Percentiles rank a stretch among this genome's conserved stretches.
These are phyloP conservation scores for Chenopodium berlandieri DNA, from an alignment of 148 eudicot genomes.

Conservation along the genomic window DNA sequence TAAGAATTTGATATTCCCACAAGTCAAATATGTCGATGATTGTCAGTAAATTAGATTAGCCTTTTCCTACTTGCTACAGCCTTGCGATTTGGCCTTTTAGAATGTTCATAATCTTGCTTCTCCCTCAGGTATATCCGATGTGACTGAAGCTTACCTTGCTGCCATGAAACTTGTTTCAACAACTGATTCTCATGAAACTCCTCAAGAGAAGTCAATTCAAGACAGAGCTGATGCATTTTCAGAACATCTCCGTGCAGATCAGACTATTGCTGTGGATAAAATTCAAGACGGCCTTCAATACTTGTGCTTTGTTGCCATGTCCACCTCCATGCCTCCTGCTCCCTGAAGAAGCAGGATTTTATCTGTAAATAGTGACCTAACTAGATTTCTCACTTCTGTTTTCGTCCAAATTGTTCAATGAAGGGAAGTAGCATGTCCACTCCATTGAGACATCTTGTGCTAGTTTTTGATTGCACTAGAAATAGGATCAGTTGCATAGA, in stretches of 20 bases:
- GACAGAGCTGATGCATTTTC: slow-evolving; percentile 64
- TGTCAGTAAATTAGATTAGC: not conserved
- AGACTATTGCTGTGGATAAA: slow-evolving; percentile 60
- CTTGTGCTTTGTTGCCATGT: slow-evolving; percentile 60
- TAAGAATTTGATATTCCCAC: not conserved
- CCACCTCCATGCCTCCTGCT: slow-evolving; percentile 73
- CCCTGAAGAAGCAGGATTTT: slow-evolving; percentile 26
- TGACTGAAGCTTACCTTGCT: slow-evolving; percentile 76
- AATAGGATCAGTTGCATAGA: slow-evolving; percentile 8
- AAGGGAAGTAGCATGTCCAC: slow-evolving; percentile 4
- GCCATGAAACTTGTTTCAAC: slow-evolving; percentile 59
- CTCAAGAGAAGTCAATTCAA: slow-evolving; percentile 54
- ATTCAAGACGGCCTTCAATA: slow-evolving; percentile 74
- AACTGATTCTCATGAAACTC: slow-evolving; percentile 46
- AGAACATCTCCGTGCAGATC: slow-evolving; percentile 59
- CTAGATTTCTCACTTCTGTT: not conserved
- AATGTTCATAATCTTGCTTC: slow-evolving; percentile 6
- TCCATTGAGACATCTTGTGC: slow-evolving; percentile 21
- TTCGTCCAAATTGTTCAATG: not conserved
- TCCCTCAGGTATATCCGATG: slow-evolving; percentile 80
- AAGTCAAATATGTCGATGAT: not conserved
- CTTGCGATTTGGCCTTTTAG: not conserved
- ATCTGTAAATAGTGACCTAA: slow-evolving; percentile 29
- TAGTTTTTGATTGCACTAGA: slow-evolving; percentile 29
- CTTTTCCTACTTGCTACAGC: not conserved